Percentiles rank a stretch among this genome's conserved stretches.
Conservation (phyloP, 2,329 filamentous ascomycete genomes). For the Conoideocrella luteorostrata region DNA sequence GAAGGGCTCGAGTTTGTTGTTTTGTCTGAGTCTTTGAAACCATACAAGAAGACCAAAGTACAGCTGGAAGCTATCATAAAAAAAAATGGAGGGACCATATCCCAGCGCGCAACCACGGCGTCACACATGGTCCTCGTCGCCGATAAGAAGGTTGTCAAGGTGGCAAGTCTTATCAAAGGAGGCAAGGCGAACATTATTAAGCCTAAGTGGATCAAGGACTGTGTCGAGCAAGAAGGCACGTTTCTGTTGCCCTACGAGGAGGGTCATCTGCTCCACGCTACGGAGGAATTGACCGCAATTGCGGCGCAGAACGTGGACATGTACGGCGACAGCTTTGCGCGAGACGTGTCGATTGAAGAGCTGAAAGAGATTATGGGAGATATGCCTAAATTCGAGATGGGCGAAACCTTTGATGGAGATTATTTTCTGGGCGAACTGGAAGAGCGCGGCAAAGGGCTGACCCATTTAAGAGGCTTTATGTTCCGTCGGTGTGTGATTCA, state of each 20-base stretch:
- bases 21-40: slow-evolving; percentile 66
- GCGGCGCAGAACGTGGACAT: slow-evolving; percentile 62
- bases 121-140: slow-evolving; percentile 65
- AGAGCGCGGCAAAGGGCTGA: slow-evolving; percentile 48
- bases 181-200: slow-evolving; percentile 66
- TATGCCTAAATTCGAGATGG: slow-evolving; percentile 44
- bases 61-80: slow-evolving; percentile 79
- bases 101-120: slow-evolving; percentile 62
- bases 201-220: slow-evolving; percentile 79
- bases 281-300: slow-evolving; percentile 45
- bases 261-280: slow-evolving; percentile 66
- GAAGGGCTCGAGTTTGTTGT: slow-evolving; percentile 74
- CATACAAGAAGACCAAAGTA: slow-evolving; percentile 67
- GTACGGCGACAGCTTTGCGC: slow-evolving; percentile 76
- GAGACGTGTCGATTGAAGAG: slow-evolving; percentile 60
- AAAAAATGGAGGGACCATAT: slow-evolving; percentile 71
- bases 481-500: slow-evolving; percentile 42
- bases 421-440: slow-evolving; percentile 50
- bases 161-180: slow-evolving; percentile 72
- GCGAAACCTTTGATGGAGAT: slow-evolving; percentile 34
- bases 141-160: slow-evolving; percentile 75
- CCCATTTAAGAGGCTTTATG: slow-evolving; percentile 42
- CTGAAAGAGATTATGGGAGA: slow-evolving; percentile 44
- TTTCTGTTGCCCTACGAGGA: slow-evolving; percentile 58
- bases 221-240: slow-evolving; percentile 51